phyloP scores from a whole-genome alignment of 148 eudicot genomes.

The Beta vulgaris region DNA sequence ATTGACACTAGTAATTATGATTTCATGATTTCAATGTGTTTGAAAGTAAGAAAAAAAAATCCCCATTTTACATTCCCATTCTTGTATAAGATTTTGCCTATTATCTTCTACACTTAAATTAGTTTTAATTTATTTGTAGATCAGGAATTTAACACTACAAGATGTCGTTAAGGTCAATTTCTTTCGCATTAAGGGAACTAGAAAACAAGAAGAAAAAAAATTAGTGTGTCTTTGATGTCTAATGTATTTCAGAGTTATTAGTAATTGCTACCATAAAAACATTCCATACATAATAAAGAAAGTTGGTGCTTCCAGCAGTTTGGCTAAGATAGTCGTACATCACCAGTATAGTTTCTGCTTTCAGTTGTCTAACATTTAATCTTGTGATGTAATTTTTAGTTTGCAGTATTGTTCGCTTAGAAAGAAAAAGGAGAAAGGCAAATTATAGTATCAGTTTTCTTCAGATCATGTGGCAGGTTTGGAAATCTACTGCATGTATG shows the following conservation, averaged over 20 bases:
- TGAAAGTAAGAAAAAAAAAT: no score
- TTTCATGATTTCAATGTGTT: no score
- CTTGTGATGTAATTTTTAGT: neutral
- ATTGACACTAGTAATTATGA: no score
- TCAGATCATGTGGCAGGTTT: constrained; percentile 20
- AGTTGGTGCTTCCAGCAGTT: neutral
- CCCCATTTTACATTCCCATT: no score
- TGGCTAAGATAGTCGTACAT: neutral
- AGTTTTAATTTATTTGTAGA: neutral
- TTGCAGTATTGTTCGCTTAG: no score
- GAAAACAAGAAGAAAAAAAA: neutral
- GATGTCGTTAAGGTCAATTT: neutral
- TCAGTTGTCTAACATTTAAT: constrained; percentile 11
- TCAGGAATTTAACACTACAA: neutral
- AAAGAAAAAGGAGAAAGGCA: no score
- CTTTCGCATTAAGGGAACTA: no score
- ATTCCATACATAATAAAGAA: neutral
- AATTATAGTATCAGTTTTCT: constrained; percentile 14
- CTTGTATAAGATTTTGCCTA: no score
- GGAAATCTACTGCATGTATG: neutral
- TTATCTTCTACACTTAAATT: no score
- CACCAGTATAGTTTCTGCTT: constrained; percentile 1
- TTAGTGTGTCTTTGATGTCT: neutral
- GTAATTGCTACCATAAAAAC: neutral
- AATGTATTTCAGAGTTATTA: neutral